phyloP scores from a whole-genome alignment of 805 yeast species.

The Pachysolen tannophilus region DNA sequence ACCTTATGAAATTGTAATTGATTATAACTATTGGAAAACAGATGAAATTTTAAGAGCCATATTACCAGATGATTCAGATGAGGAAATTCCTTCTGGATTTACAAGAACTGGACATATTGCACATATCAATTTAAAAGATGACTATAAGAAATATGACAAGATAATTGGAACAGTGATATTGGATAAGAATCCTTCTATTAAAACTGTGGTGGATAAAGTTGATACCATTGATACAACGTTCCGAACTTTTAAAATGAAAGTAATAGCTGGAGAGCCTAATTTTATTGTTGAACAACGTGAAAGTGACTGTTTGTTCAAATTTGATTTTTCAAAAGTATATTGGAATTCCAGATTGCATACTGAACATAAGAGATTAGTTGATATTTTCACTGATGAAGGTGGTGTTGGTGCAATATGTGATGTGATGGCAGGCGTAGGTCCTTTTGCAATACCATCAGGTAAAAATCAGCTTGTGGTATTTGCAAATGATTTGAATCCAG shows the following conservation, averaged over 20 bases:
- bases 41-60: constrained; percentile 79
- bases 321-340: constrained; percentile 90
- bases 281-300: constrained; percentile 81
- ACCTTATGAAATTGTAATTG: constrained; percentile 49
- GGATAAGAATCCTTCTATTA: constrained; percentile 76
- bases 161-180: constrained; percentile 85
- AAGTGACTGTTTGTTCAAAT: constrained; percentile 74
- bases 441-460: constrained; percentile 95
- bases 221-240: constrained; percentile 81
- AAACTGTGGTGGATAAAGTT: constrained; percentile 87
- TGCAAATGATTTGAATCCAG: constrained; percentile 93
- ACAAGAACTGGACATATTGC: constrained; percentile 95
- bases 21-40: constrained; percentile 78
- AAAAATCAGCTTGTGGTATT: constrained; percentile 71
- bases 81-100: constrained; percentile 83
- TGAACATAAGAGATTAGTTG: constrained; percentile 81
- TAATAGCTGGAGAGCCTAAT: constrained; percentile 78
- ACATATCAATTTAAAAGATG: constrained; percentile 78
- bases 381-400: constrained; percentile 50
- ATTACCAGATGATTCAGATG: constrained; percentile 60
- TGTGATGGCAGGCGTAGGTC: constrained; percentile 98
- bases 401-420: constrained; percentile 79
- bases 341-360: constrained; percentile 96
- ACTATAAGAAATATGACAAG: constrained; percentile 71
- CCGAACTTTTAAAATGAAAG: constrained; percentile 90